Base-by-base conservation (phyloP, 345 rosid genomes). In the Eutrema yunnanense region DNA sequence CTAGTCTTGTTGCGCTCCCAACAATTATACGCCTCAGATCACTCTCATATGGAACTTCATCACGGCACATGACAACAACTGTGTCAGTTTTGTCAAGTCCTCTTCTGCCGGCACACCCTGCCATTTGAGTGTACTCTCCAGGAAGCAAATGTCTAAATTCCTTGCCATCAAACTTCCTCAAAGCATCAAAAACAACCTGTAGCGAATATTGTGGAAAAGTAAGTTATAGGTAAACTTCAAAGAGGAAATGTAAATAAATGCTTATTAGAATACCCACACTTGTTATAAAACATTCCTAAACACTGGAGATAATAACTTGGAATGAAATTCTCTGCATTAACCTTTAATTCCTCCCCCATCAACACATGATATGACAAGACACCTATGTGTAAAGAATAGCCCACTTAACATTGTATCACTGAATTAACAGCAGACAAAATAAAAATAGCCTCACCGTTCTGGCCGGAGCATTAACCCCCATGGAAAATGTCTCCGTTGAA, bases 381-480 rank as follows among this genome's bases (percentile, higher is more conserved):
- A 49, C 30, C 2, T 22, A 58, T 51, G 55, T 37, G 50, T 36
- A 69, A 53, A 62, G 43, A 68, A 44, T 62, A 59, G 42, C 22
- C 61, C 34, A 66, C 51, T 64, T 40, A 58, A 66, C 61, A 53
- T 52, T 61, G 61, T 63, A 38, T 22, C 55, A 63, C 47, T 32
- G 7, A 13, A 48, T 69, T n/a, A 8, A 52, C 42, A 53, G 44
- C 1, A 26, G 61, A 76, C n/a, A 54, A 57, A 57, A 33, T 51
- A 9, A 57, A 30, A 57, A 43, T 41, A 51, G 53, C 80, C 95
- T 84, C 72, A 89, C 99, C 75, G 97, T 94, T 84, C 99, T 87
- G 19, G 99, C 99, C 4, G 97, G 99, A 77, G 99, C 97, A 76
- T 94, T 94, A 48, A 94, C 99, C 63, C 99, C 99, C 99, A 94